phyloP scores from a whole-genome alignment of 2,329 filamentous ascomycete genomes.

The Apiospora rasikravindrae region DNA sequence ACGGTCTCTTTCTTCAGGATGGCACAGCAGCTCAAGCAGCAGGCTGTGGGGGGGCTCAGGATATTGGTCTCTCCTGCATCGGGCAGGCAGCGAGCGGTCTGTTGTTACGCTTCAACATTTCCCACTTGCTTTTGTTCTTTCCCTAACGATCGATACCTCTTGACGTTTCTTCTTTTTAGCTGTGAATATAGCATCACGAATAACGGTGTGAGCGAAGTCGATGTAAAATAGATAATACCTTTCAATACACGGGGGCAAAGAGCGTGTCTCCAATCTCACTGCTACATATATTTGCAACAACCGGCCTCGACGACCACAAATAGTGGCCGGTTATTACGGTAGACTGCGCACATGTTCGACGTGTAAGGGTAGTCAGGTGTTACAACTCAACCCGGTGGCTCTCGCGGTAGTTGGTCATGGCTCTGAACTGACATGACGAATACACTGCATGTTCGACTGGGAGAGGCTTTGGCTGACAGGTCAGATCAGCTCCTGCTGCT shows the following conservation, averaged over 20 bases:
- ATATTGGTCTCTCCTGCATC: background rate
- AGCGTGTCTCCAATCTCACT: background rate
- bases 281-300: background rate
- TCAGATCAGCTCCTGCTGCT: too few relatives aligned
- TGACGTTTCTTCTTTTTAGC: conserved; percentile 8
- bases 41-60: background rate
- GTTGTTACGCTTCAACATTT: background rate
- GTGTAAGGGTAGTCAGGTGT: too few relatives aligned
- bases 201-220: conserved; percentile 15
- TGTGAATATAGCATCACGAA: conserved; percentile 13
- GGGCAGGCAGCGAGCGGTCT: conserved; percentile 3
- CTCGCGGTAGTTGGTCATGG: too few relatives aligned
- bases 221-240: conserved; percentile 17
- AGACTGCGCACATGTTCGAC: too few relatives aligned
- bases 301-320: background rate
- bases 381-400: background rate
- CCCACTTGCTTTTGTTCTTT: background rate
- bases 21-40: background rate
- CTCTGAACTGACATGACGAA: background rate
- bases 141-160: conserved; percentile 20
- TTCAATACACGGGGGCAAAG: background rate
- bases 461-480: too few relatives aligned
- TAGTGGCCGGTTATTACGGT: background rate
- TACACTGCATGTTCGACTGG: too few relatives aligned
- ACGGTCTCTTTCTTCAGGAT: conserved; percentile 5